Percentiles rank a stretch among this genome's conserved stretches.
These are phyloP conservation scores for Bolboschoenus planiculmis DNA, from an alignment of 176 grass and related monocot species.

Conservation along the genomic window DNA sequence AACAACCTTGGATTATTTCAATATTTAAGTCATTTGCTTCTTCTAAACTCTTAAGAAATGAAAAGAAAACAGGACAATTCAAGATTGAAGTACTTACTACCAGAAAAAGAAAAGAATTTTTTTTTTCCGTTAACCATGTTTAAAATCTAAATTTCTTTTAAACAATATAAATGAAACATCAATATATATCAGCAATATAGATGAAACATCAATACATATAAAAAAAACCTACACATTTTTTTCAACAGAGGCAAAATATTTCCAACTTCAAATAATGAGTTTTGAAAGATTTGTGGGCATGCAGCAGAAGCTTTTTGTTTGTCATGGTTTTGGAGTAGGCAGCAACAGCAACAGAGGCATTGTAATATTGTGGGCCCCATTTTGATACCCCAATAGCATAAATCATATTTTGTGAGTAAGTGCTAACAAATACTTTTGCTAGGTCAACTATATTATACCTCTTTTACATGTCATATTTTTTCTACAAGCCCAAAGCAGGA, in stretches of 20 bases:
- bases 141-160: background rate
- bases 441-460: conserved; percentile 6
- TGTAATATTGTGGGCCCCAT: background rate
- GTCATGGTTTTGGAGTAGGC: background rate
- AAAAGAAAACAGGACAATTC: background rate
- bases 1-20: background rate
- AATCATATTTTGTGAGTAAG: background rate
- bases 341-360: background rate
- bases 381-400: background rate
- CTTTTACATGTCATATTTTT: background rate
- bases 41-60: background rate
- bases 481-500: background rate
- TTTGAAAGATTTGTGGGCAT: background rate
- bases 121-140: too few species aligned
- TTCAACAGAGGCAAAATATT: background rate
- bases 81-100: background rate
- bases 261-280: background rate
- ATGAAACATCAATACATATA: background rate
- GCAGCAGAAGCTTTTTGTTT: background rate
- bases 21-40: background rate
- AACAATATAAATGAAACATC: background rate
- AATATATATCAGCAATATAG: background rate
- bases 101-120: background rate
- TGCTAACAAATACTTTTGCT: conserved; percentile 7
- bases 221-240: background rate